Percentiles rank a stretch among this genome's conserved stretches.
Evolutionary conservation across 352 stramenopile genomes (phyloP).

Genomic region (Phytophthora rubi): DNA sequence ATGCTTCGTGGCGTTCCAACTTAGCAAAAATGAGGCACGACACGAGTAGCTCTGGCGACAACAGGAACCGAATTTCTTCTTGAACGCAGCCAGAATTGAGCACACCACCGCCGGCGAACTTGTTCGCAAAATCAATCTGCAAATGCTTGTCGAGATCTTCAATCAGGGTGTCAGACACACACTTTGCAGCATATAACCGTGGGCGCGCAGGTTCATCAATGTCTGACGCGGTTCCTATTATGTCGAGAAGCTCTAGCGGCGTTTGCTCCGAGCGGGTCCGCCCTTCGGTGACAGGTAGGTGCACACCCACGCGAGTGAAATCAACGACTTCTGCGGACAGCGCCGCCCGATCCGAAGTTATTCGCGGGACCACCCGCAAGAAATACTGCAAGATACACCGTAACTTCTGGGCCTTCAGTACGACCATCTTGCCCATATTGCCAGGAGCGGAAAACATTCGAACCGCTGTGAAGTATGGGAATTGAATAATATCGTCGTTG

Average conservation of each 20-base stretch:
- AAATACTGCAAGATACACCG: conserved; percentile 80
- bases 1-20: conserved; percentile 70
- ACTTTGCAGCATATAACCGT: conserved; percentile 24
- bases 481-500: conserved; percentile 37
- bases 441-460: conserved; percentile 44
- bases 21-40: conserved; percentile 69
- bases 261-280: conserved; percentile 10
- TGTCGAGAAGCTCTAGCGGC: conserved; percentile 30
- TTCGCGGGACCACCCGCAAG: conserved; percentile 51
- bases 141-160: conserved; percentile 69
- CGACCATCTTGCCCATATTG: conserved; percentile 27
- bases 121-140: conserved; percentile 88
- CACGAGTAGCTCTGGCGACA: conserved; percentile 76
- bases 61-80: conserved; percentile 85
- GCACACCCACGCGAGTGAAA: conserved; percentile 58
- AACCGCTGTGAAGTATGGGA: conserved; percentile 61
- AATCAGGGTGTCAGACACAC: conserved; percentile 58
- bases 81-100: conserved; percentile 76
- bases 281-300: conserved; percentile 19
- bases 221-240: conserved; percentile 5
- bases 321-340: conserved; percentile 54
- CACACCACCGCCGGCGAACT: conserved; percentile 79
- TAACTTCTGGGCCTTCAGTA: conserved; percentile 72
- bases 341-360: conserved; percentile 6
- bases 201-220: neutral